These are phyloP conservation scores for Alnus rubra DNA, from an alignment of 306 rosid genomes.

Conservation along the genomic window DNA sequence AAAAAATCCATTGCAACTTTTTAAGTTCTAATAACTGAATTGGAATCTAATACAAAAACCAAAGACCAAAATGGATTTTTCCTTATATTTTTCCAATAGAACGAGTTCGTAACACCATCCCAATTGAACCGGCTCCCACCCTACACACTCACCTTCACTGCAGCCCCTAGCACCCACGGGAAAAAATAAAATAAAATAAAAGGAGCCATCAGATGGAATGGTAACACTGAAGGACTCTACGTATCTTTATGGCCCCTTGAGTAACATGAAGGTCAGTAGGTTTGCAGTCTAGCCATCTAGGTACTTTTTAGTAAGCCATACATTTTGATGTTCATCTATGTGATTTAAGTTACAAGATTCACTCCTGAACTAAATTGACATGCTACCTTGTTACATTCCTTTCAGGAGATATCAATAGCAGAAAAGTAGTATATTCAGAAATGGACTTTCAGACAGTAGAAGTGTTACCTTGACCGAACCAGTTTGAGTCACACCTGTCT, in stretches of 20 bases:
- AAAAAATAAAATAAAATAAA: not conserved
- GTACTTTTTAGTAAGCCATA: not conserved
- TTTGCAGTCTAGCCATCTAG: not conserved
- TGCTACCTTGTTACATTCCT: slow-evolving; percentile 2
- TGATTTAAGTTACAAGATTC: slow-evolving; percentile 9
- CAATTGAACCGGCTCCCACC: not conserved
- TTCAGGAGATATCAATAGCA: slow-evolving; percentile 17
- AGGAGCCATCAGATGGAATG: not conserved
- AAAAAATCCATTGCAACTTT: not conserved
- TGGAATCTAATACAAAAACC: not conserved
- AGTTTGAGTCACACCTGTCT: slow-evolving; percentile 52
- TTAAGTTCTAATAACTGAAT: not conserved
- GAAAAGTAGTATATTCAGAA: slow-evolving; percentile 7
- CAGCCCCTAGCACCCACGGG: not conserved
- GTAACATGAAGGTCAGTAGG: not conserved
- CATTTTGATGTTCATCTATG: not conserved
- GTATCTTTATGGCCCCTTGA: not conserved
- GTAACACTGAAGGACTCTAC: not conserved
- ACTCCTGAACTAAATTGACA: not conserved
- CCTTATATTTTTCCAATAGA: not conserved
- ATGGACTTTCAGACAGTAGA: slow-evolving; percentile 19
- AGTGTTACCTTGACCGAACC: slow-evolving; percentile 72
- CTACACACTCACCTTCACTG: not conserved
- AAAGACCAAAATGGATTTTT: not conserved
- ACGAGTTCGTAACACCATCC: not conserved